These are phyloP conservation scores for Ilex paraguariensis DNA, from an alignment of 305 asterid species.

Conservation along the genomic window DNA sequence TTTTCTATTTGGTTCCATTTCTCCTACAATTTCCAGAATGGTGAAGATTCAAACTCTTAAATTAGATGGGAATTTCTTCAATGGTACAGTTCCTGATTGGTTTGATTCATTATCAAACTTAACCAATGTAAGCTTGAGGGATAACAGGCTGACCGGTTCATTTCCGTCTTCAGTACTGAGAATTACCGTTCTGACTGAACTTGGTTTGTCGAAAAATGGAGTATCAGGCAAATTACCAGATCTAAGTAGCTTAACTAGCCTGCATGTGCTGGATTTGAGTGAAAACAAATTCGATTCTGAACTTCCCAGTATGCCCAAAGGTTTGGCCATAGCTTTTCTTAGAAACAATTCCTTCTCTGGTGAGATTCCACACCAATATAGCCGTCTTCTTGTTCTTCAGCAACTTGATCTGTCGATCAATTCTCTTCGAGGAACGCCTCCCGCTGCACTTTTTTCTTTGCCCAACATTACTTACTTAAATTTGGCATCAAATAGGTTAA, in stretches of 20 bases:
- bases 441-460: slow-evolving; percentile 23
- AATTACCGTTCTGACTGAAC: slow-evolving; percentile 26
- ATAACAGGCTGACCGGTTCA: slow-evolving; percentile 30
- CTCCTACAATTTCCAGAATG: slow-evolving; percentile 41
- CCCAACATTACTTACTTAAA: slow-evolving; percentile 32
- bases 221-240: slow-evolving; percentile 40
- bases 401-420: slow-evolving; percentile 49
- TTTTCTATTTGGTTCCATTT: slow-evolving; percentile 42
- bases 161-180: slow-evolving; percentile 35
- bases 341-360: slow-evolving; percentile 46
- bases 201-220: slow-evolving; percentile 36
- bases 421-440: slow-evolving; percentile 27
- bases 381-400: slow-evolving; percentile 34
- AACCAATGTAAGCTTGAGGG: slow-evolving; percentile 42
- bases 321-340: slow-evolving; percentile 25
- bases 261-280: slow-evolving; percentile 44
- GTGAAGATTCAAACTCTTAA: slow-evolving; percentile 30
- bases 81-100: slow-evolving; percentile 46
- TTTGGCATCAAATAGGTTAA: slow-evolving; percentile 38
- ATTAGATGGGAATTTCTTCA: slow-evolving; percentile 53
- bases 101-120: slow-evolving; percentile 36
- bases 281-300: slow-evolving; percentile 32
- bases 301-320: slow-evolving; percentile 38
- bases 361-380: slow-evolving; percentile 36
- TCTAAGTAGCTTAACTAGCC: slow-evolving; percentile 30